Conservation (phyloP, 2,329 filamentous ascomycete species). For the Pseudogymnoascus sp. region DNA sequence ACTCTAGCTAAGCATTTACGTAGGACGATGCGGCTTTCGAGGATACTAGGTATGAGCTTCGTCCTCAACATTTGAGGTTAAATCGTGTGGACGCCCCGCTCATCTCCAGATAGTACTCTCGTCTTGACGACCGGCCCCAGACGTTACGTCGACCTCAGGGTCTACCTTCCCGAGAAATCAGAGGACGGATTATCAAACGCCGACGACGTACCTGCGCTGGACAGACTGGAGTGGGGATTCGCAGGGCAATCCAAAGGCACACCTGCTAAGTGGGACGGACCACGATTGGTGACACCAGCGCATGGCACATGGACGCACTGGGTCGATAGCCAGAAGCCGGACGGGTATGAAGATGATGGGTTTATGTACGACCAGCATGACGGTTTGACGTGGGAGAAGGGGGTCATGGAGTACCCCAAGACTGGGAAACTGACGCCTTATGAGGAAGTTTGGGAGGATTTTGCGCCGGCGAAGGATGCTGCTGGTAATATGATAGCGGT, state of each 20-base stretch:
- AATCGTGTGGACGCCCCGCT: neutral
- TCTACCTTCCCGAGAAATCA: constrained; percentile 12
- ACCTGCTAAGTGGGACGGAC: neutral
- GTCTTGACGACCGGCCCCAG: constrained; percentile 20
- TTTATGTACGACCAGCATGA: constrained; percentile 20
- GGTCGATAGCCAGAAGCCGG: constrained; percentile 13
- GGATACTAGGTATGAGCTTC: neutral
- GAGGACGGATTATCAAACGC: constrained; percentile 11
- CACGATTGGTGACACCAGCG: neutral
- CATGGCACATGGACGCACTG: constrained; percentile 18
- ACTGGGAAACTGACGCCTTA: constrained; percentile 22
- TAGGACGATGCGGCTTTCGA: neutral
- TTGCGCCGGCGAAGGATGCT: constrained; percentile 7
- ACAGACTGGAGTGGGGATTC: constrained; percentile 21
- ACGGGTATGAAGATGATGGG: constrained; percentile 24
- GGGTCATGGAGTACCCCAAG: constrained; percentile 17
- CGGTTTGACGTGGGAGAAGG: constrained; percentile 21
- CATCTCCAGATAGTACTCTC: constrained; percentile 13
- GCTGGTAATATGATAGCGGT: constrained; percentile 11
- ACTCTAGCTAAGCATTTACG: neutral
- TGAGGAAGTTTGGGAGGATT: constrained; percentile 25
- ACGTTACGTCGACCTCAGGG: constrained; percentile 20
- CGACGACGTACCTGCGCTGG: constrained; percentile 4
- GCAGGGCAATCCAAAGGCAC: constrained; percentile 14
- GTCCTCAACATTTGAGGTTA: neutral